Evolutionary conservation across 164 flowering plant genomes (phyloP).

Genomic region (Malania oleifera): DNA sequence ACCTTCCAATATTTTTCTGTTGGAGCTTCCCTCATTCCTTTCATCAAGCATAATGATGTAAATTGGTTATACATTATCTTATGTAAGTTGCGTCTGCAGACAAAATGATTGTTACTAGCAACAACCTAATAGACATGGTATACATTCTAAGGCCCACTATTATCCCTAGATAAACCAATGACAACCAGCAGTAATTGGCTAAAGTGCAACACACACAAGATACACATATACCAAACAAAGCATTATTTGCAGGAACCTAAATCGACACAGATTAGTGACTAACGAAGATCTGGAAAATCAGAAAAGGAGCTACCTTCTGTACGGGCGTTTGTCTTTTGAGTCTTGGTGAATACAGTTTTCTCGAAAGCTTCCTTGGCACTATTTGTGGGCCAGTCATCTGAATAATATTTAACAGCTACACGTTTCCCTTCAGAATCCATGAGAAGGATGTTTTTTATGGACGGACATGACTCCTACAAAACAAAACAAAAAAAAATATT

Average conservation of each 20-base stretch:
- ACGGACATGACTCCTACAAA: conserved; percentile 44
- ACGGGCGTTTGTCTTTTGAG: conserved; percentile 52
- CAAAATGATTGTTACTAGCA: too few species aligned
- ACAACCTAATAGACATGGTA: too few species aligned
- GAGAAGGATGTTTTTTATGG: conserved; percentile 54
- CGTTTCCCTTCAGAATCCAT: conserved; percentile 66
- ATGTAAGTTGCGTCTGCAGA: too few species aligned
- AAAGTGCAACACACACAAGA: too few species aligned
- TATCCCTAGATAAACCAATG: too few species aligned
- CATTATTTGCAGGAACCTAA: too few species aligned
- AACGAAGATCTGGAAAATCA: too few species aligned
- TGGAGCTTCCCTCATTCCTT: conserved; percentile 13
- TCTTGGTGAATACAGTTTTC: conserved; percentile 43
- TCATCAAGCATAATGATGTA: conserved; percentile 11
- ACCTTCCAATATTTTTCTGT: conserved; percentile 13
- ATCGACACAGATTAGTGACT: too few species aligned
- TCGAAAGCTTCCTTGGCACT: conserved; percentile 45
- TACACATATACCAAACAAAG: too few species aligned
- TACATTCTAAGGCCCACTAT: too few species aligned
- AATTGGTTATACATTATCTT: too few species aligned
- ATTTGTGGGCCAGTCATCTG: conserved; percentile 59
- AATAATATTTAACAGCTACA: conserved; percentile 55
- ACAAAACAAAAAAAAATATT: neutral
- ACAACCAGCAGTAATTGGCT: too few species aligned
- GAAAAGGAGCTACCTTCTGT: conserved; percentile 37